phyloP scores from a whole-genome alignment of 192 early-diverging fungal genomes.

The Coemansia sp. region DNA sequence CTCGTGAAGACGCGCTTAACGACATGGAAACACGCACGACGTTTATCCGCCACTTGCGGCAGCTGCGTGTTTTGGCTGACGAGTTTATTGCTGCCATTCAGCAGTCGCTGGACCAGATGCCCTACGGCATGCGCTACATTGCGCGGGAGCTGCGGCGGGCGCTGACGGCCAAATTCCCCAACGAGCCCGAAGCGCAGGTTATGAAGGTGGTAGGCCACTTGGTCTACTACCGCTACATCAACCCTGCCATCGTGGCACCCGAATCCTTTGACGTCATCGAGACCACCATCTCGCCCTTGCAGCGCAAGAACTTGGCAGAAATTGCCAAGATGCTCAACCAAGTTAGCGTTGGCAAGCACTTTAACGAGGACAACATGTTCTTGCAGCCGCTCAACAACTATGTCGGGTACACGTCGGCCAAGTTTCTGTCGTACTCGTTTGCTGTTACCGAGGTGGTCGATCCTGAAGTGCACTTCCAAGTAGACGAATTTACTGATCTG shows the following conservation, averaged over 20 bases:
- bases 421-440: slow-evolving; percentile 83
- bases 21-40: slow-evolving; percentile 75
- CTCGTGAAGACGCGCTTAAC: slow-evolving; percentile 73
- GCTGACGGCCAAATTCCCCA: slow-evolving; percentile 79
- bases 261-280: slow-evolving; percentile 96
- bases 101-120: slow-evolving; percentile 78
- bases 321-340: slow-evolving; percentile 94
- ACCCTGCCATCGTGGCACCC: slow-evolving; percentile 96
- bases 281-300: slow-evolving; percentile 72
- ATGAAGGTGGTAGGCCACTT: slow-evolving; percentile 89
- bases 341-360: slow-evolving; percentile 85
- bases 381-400: slow-evolving; percentile 77
- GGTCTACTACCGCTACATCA: slow-evolving; percentile 98
- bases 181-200: slow-evolving; percentile 74
- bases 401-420: slow-evolving; percentile 69
- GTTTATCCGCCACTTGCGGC: slow-evolving; percentile 67
- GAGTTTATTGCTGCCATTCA: slow-evolving; percentile 82
- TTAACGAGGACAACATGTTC: slow-evolving; percentile 69
- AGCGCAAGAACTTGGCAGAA: slow-evolving; percentile 96
- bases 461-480: slow-evolving; percentile 85
- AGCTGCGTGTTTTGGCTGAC: slow-evolving; percentile 78
- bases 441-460: slow-evolving; percentile 82
- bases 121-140: slow-evolving; percentile 94
- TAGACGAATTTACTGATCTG: slow-evolving; percentile 86
- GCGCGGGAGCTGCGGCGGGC: slow-evolving; percentile 81